Base-by-base conservation (phyloP, 2,329 filamentous ascomycete species). In the Fusarium albosuccineum region DNA sequence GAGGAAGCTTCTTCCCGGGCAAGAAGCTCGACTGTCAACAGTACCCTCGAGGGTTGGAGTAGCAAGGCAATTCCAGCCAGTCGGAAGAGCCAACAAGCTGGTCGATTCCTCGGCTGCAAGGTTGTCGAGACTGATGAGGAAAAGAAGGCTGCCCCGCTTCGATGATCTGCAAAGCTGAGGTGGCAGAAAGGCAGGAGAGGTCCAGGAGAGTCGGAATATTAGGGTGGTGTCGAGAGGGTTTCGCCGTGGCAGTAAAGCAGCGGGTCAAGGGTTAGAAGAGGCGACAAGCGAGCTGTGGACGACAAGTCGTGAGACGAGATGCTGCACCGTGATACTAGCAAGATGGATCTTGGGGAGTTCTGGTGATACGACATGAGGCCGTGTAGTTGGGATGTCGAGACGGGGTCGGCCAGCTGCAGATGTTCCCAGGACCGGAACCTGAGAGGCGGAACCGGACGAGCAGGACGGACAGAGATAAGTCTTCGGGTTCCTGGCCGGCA, bases 271-370 rank as follows among this genome's bases (percentile, higher is more conserved):
- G 58, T 64, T 48, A 66, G 53, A 61, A 57, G 61, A 63, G 48
- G 61, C 61, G 62, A 69, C 65, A 71, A 70, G 74, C 75, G 73
- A 78, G 75, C 75, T 46, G 74, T 79, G 74, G 70, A 73, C 76
- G 67, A 69, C 66, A 50, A 66, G 49, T 48, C 70, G 83, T 85
- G 75, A 78, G 81, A 85, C 83, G 80, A 81, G 81, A 82, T 82
- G 81, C 79, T 82, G 81, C 81, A 82, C 79, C 76, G 82, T 83
- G 79, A 82, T 82, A 85, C 82, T 81, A 74, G 77, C 75, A 80
- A 80, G 79, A 78, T 78, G 77, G 79, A 77, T 80, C 77, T 78
- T 79, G 79, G 78, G 76, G 76, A 75, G 74, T 76, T 75, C 75
- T 78, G 71, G 83, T 85, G 74, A 79, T 80, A 86, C 83, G 75